Evolutionary conservation across 2,329 filamentous ascomycete species (phyloP), one percentile per base, ranked within the genome.

Genomic region (Ophiostoma pallidulum): DNA sequence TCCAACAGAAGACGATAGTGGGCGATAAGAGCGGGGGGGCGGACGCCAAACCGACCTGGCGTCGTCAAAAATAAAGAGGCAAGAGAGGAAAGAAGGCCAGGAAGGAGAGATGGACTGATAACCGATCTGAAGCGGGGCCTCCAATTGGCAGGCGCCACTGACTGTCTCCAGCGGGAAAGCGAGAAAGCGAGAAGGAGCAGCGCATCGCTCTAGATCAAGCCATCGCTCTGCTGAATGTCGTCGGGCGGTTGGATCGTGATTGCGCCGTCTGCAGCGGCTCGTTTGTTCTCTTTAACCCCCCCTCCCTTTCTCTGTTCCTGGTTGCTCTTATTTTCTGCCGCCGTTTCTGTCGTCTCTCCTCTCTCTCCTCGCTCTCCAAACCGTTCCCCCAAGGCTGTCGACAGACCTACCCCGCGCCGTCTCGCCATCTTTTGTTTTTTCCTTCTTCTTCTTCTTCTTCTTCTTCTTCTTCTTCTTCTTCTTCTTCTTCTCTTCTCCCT

Each of bases 21-120:
- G 12, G 2, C 36, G 43, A 46, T 46, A 46, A 40, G 43, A 46
- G 43, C 43, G 43, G 43, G 35, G 36, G n/a, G n/a, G n/a, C n/a
- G n/a, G n/a, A n/a, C n/a, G n/a, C n/a, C n/a, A 26, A 26, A 38
- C 6, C 42, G 18, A n/a, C n/a, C n/a, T n/a, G n/a, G n/a, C n/a
- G n/a, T n/a, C 13, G 16, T 12, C 8, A 4, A 14, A 16, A 8
- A 18, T 4, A 35, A 16, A 16, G 6, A 35, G 3, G 4, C 32
- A 35, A 10, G 24, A 28, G 24, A 10, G 24, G 14, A 13, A 33
- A 26, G 14, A 24, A 39, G 28, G 33, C 20, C 16, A 37, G 24
- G 24, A 37, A 32, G 42, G 42, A 29, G 35, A 35, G 31, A 10
- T 28, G 24, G 24, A 28, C 6, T 10, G 24, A 28, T 28, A 28